A percentile compares a stretch with the other conserved stretches of the same genome.
These are phyloP conservation scores for Vigna reflexopilosa DNA, from an alignment of 306 rosid species.

Conservation along the genomic window DNA sequence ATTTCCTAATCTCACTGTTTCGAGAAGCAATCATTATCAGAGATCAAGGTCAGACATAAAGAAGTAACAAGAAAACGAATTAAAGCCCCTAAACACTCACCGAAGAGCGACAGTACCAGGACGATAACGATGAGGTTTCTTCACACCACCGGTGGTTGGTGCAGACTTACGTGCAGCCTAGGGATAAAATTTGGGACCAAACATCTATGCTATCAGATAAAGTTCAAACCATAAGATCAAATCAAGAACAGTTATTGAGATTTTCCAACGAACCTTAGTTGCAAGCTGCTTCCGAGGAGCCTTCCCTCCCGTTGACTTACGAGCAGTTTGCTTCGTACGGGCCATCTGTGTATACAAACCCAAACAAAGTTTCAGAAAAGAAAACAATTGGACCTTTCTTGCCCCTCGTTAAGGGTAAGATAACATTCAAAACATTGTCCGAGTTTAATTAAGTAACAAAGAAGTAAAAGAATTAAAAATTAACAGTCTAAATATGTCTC, in stretches of 20 bases:
- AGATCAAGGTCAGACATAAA: too few relatives aligned
- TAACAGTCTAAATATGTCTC: not conserved
- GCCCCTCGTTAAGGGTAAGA: not conserved
- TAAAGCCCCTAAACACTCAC: constrained; percentile 38
- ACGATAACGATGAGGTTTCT: constrained; percentile 96
- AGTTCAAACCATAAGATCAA: not conserved
- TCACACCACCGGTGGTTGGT: constrained; percentile 96
- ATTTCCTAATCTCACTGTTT: constrained; percentile 88
- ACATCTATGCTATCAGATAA: too few relatives aligned
- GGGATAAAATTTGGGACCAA: rapidly evolving
- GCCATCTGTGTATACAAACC: constrained; percentile 64
- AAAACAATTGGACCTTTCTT: not conserved
- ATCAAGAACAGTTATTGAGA: not conserved
- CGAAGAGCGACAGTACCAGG: constrained; percentile 99
- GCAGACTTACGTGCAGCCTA: constrained; percentile 99
- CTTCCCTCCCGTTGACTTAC: constrained; percentile 95
- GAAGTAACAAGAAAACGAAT: rapidly evolving
- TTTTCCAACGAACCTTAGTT: constrained; percentile 65
- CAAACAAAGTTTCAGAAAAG: not conserved
- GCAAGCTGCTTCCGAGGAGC: constrained; percentile 99
- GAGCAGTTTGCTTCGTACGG: constrained; percentile 99
- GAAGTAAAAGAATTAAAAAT: not conserved
- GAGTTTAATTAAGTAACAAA: not conserved
- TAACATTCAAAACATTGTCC: not conserved
- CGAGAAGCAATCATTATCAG: not conserved